Conservation (phyloP, 495 filamentous ascomycete genomes). For the Penicillium coprophilum region DNA sequence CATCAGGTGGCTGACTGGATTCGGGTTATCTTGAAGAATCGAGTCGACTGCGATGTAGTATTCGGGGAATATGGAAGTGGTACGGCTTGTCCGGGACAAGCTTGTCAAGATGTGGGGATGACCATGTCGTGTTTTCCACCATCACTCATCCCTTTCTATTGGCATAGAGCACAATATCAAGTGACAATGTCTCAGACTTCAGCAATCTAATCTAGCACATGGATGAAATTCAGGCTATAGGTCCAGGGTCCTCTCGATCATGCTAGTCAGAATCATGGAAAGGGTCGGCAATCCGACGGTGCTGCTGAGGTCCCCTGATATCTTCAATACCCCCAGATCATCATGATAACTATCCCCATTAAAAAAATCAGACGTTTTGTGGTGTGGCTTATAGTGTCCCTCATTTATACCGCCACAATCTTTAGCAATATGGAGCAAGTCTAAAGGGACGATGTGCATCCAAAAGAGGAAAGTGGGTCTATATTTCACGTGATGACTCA, state of each 20-base stretch:
- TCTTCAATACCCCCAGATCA: no score
- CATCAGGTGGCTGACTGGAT: neutral
- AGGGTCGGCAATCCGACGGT: neutral
- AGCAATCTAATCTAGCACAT: neutral
- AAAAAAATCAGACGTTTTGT: no score
- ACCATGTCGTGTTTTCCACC: neutral
- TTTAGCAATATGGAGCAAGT: no score
- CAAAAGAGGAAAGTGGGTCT: neutral
- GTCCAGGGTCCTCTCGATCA: neutral
- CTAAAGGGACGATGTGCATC: neutral
- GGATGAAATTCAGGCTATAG: neutral
- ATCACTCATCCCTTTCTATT: neutral
- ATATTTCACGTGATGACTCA: neutral
- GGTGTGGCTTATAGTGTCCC: no score
- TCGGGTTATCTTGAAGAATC: neutral
- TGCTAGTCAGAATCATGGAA: neutral
- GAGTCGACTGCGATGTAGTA: neutral
- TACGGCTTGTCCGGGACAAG: neutral
- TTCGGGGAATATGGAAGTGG: neutral
- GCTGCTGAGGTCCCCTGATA: neutral
- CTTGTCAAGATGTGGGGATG: neutral
- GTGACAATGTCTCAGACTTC: no score
- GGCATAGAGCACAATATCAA: no score
- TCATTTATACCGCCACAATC: no score
- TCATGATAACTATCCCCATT: no score